Conservation (phyloP, 2,329 filamentous ascomycete species). For the Rutstroemia sydowiana region DNA sequence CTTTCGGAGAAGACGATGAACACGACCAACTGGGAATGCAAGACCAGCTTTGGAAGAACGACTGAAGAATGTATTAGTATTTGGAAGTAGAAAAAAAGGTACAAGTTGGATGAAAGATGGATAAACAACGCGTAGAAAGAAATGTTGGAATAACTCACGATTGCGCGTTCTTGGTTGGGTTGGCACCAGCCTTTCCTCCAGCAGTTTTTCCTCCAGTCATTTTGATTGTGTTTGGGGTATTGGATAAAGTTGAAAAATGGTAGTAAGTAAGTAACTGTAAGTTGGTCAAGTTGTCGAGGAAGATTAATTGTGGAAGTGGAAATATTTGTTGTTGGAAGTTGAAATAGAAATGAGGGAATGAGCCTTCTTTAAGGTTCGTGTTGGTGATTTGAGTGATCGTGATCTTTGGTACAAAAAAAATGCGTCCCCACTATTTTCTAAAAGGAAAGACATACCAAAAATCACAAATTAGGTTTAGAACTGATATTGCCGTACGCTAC, state of each 20-base stretch:
- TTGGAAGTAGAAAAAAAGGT: conserved; percentile 36
- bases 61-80: conserved; percentile 40
- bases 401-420: too few relatives aligned
- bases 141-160: too few relatives aligned
- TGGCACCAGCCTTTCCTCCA: conserved; percentile 98
- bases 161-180: too few relatives aligned
- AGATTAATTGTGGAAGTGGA: background rate
- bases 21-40: conserved; percentile 97
- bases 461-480: too few relatives aligned
- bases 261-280: conserved; percentile 13
- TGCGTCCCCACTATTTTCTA: too few relatives aligned
- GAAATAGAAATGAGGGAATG: too few relatives aligned
- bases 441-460: too few relatives aligned
- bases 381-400: too few relatives aligned
- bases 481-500: too few relatives aligned
- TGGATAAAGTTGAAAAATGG: conserved; percentile 28
- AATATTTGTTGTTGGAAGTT: background rate
- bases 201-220: conserved; percentile 98
- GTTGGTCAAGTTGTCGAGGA: background rate
- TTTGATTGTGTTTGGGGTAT: conserved; percentile 52
- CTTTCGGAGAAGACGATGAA: conserved; percentile 97
- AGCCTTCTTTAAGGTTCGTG: too few relatives aligned
- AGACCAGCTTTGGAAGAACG: conserved; percentile 99
- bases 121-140: conserved; percentile 41
- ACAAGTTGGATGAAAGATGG: conserved; percentile 19